These are phyloP conservation scores for Chaetoscypha palmicola DNA, from an alignment of 2,329 filamentous ascomycete genomes.

Conservation along the genomic window DNA sequence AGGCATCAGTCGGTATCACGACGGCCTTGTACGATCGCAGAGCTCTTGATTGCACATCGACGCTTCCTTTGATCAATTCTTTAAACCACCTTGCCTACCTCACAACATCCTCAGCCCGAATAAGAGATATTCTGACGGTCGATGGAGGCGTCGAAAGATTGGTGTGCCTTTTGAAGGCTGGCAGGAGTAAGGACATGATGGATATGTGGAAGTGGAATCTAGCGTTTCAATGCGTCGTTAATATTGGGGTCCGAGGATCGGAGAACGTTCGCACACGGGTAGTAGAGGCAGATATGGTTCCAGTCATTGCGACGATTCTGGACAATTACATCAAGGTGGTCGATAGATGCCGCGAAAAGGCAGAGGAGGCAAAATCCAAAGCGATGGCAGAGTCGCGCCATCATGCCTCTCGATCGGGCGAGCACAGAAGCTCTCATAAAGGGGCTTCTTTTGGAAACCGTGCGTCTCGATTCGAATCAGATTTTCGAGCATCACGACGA, in stretches of 20 bases:
- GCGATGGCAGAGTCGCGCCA: slow-evolving; percentile 31
- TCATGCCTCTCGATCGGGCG: slow-evolving; percentile 23
- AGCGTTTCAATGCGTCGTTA: slow-evolving; percentile 97
- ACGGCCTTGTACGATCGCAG: slow-evolving; percentile 96
- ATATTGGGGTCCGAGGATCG: slow-evolving; percentile 93
- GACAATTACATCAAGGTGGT: slow-evolving; percentile 98
- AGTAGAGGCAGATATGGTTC: slow-evolving; percentile 98
- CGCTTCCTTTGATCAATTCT: slow-evolving; percentile 94
- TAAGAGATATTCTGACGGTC: slow-evolving; percentile 94
- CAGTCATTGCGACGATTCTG: slow-evolving; percentile 94
- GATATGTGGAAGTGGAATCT: slow-evolving; percentile 99
- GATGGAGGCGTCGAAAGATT: slow-evolving; percentile 96
- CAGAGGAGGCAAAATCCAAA: slow-evolving; percentile 74
- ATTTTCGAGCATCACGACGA: slow-evolving; percentile 60
- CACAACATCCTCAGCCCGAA: slow-evolving; percentile 93
- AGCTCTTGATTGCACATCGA: slow-evolving; percentile 96
- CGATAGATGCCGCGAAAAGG: slow-evolving; percentile 82
- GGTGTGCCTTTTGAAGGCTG: slow-evolving; percentile 96
- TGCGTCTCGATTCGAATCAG: slow-evolving; percentile 45
- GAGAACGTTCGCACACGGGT: slow-evolving; percentile 91
- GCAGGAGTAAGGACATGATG: slow-evolving; percentile 96
- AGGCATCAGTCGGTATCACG: slow-evolving; percentile 97
- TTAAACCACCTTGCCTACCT: slow-evolving; percentile 98
- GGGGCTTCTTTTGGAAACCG: slow-evolving; percentile 44
- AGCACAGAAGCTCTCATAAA: slow-evolving; percentile 28